phyloP scores from a whole-genome alignment of 2,329 filamentous ascomycete genomes.

The Penicillium polonicum region DNA sequence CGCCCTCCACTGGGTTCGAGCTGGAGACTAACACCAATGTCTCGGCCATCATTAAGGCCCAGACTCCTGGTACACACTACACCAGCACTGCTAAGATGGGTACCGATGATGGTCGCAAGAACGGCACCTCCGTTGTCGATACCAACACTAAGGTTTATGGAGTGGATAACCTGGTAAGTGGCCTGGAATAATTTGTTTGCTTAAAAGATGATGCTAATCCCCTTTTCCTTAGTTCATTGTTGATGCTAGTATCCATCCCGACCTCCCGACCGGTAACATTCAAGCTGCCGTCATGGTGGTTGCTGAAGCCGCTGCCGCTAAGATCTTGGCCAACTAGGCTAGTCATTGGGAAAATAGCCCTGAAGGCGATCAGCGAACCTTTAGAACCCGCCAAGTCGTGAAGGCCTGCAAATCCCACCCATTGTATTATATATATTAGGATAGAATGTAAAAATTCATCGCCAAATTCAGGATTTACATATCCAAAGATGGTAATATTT shows the following conservation, averaged over 20 bases:
- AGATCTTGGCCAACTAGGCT: constrained; percentile 14
- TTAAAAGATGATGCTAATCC: constrained; percentile 36
- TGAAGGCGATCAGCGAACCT: background rate
- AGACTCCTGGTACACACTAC: constrained; percentile 49
- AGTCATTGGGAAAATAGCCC: constrained; percentile 24
- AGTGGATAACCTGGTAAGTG: constrained; percentile 57
- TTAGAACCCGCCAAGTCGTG: background rate
- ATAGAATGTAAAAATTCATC: background rate
- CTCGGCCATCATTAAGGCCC: constrained; percentile 30
- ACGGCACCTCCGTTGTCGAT: constrained; percentile 63
- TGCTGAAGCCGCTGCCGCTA: constrained; percentile 59
- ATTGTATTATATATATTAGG: background rate
- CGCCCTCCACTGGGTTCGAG: constrained; percentile 20
- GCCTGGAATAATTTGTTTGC: background rate
- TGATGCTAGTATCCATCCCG: constrained; percentile 68
- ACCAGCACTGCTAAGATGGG: constrained; percentile 61
- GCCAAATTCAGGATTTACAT: background rate
- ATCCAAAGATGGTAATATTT: too few relatives aligned
- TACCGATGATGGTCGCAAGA: constrained; percentile 53
- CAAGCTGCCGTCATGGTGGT: constrained; percentile 63
- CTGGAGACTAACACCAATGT: constrained; percentile 26
- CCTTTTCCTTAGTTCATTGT: constrained; percentile 49
- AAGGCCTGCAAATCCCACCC: too few relatives aligned
- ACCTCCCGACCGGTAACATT: constrained; percentile 67
- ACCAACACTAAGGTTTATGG: constrained; percentile 64